Evolutionary conservation across 257 asterid genomes (phyloP).

Genomic region (Plantago major): DNA sequence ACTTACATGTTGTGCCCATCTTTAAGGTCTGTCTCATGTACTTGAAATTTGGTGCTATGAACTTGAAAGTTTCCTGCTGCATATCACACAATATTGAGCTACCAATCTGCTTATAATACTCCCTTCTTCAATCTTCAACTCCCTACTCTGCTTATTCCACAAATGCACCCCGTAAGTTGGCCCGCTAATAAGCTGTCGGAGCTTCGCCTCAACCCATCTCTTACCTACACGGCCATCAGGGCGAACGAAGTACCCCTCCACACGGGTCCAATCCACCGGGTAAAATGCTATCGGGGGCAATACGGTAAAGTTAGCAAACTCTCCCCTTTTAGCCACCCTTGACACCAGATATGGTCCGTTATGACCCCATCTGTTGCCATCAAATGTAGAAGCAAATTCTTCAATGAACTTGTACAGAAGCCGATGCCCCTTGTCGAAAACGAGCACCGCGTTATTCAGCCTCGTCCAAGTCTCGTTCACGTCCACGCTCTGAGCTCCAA

Average conservation of each 20-base stretch:
- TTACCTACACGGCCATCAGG: constrained; percentile 20
- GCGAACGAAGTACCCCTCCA: constrained; percentile 30
- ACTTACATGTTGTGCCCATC: not conserved
- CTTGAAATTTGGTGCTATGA: constrained; percentile 6
- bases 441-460: constrained; percentile 59
- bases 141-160: constrained; percentile 59
- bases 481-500: constrained; percentile 60
- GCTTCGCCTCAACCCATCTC: constrained; percentile 48
- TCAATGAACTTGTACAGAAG: constrained; percentile 56
- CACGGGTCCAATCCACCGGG: constrained; percentile 58
- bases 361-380: constrained; percentile 75
- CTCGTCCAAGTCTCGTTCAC: constrained; percentile 55
- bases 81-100: constrained; percentile 47
- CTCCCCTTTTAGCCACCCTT: constrained; percentile 45
- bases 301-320: constrained; percentile 33
- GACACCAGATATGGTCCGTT: constrained; percentile 76
- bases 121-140: constrained; percentile 55
- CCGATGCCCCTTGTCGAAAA: constrained; percentile 53
- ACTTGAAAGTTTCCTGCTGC: constrained; percentile 24
- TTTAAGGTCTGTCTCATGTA: not conserved
- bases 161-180: constrained; percentile 59
- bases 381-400: constrained; percentile 55
- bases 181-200: constrained; percentile 29
- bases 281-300: constrained; percentile 56
- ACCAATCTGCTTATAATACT: constrained; percentile 53